Base-by-base conservation (phyloP, 768 basidiomycete species). In the Russula dissimulans region DNA sequence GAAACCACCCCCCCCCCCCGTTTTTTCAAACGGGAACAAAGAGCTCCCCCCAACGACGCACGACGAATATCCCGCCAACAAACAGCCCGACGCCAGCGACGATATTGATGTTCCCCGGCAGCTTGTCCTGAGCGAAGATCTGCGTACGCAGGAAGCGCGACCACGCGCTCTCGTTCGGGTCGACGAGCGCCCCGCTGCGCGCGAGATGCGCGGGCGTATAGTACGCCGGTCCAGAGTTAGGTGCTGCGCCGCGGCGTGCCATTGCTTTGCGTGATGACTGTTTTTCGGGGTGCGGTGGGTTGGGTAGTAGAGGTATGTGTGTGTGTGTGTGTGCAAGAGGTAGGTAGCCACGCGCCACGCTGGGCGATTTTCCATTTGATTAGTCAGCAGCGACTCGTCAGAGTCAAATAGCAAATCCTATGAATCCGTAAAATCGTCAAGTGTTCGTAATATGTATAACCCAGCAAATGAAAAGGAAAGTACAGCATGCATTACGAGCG, bases 11-110 rank as follows among this genome's bases (percentile, higher is more conserved):
- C 11, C 7, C 18, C 9, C 39, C 53, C 18, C 49, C 42, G 45
- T 22, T 49, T 59, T 42, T 58, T 74, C 71, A 87, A 31, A 80
- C 82, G 46, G 87, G 87, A 7, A 91, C 79, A 75, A 91, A 80
- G 45, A 87, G 69, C 44, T 86, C 87, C 11, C 91, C 91, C 80
- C 87, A 95, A 44, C 81, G 81, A 70, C 89, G 83, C 15, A 85
- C 82, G 14, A 76, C 82, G 46, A 84, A 71, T 58, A 92, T 83
- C 3, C 88, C 87, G 32, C 81, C 86, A 29, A 82, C 72, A 66
- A 91, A 92, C 61, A 90, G 72, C 6, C 78, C 75, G 7, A 85
- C 73, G 18, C 85, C 85, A 8, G 84, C 81, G 47, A 84, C 66
- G 62, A 91, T 80, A 68, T 78, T 87, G 68, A 90, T 66, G 69